Evolutionary conservation across 1,284 basidiomycete genomes (phyloP).

Genomic region (Ganoderma meredithae): DNA sequence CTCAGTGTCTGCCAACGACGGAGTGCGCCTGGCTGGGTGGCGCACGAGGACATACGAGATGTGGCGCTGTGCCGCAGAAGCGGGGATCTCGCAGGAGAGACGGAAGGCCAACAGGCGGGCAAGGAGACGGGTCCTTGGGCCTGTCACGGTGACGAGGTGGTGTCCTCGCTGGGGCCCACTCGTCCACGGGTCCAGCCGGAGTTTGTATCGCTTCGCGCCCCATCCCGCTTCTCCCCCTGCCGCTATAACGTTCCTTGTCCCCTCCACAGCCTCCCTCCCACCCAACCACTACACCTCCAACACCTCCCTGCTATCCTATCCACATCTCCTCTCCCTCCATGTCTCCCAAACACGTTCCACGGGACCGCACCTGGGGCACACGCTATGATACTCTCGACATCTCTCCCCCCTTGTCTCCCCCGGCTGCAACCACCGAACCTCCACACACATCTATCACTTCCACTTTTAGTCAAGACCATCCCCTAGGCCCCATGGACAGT

Average conservation of each 20-base stretch:
- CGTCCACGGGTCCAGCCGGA: slow-evolving; percentile 4
- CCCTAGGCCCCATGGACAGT: background rate
- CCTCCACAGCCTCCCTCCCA: slow-evolving; percentile 12
- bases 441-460: slow-evolving; percentile 35
- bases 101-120: slow-evolving; percentile 4
- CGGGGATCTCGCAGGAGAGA: slow-evolving; percentile 5
- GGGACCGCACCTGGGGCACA: slow-evolving; percentile 62
- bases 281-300: slow-evolving; percentile 20
- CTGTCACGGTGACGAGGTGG: slow-evolving; percentile 14
- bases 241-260: slow-evolving; percentile 4
- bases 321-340: slow-evolving; percentile 28
- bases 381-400: slow-evolving; percentile 65
- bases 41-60: slow-evolving; percentile 4
- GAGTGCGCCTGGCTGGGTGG: background rate
- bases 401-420: slow-evolving; percentile 42
- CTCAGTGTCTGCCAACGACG: background rate
- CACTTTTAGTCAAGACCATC: slow-evolving; percentile 13
- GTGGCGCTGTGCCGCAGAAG: slow-evolving; percentile 6
- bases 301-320: slow-evolving; percentile 26
- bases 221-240: background rate
- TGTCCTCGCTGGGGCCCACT: slow-evolving; percentile 5
- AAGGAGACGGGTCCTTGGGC: background rate
- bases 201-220: slow-evolving; percentile 9
- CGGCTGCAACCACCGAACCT: slow-evolving; percentile 28
- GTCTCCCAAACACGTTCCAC: slow-evolving; percentile 33